Conservation (phyloP, 495 filamentous ascomycete species). For the Tuber calosporum region DNA sequence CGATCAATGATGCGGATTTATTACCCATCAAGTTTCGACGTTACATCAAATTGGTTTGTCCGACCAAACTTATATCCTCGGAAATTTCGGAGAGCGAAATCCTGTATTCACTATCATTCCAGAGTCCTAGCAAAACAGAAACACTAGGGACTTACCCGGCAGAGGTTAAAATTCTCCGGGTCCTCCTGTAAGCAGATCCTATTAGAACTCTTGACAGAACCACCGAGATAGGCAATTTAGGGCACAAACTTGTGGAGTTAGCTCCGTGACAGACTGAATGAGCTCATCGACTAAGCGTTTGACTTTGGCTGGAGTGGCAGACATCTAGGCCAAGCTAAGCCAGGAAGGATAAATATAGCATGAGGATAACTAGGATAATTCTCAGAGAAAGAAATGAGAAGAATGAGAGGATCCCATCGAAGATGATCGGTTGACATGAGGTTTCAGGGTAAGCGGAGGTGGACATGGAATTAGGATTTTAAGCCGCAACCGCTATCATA, state of each 20-base stretch:
- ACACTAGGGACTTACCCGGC: constrained; percentile 42
- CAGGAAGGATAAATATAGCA: neutral
- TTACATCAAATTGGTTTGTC: constrained; percentile 83
- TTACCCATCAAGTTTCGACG: constrained; percentile 60
- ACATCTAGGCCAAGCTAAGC: constrained; percentile 14
- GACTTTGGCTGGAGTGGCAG: constrained; percentile 27
- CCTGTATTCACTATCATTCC: constrained; percentile 44
- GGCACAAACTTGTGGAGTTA: constrained; percentile 25
- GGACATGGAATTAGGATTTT: neutral
- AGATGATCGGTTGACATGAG: neutral
- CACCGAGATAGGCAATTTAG: too few relatives aligned
- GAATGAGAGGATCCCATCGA: neutral
- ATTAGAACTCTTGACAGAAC: constrained; percentile 9
- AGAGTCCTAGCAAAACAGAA: constrained; percentile 41
- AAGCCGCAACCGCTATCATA: neutral
- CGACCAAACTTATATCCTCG: constrained; percentile 58
- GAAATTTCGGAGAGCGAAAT: constrained; percentile 52
- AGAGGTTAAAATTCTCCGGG: constrained; percentile 47
- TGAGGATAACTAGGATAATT: neutral
- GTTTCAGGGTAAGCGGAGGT: neutral
- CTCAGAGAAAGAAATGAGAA: neutral
- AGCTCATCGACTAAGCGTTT: constrained; percentile 32
- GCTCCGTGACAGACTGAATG: constrained; percentile 26
- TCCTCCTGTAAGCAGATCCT: constrained; percentile 42
- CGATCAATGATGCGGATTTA: neutral